These are phyloP conservation scores for Yamadazyma diospyri DNA, from an alignment of 1,139 yeast species.

Conservation along the genomic window DNA sequence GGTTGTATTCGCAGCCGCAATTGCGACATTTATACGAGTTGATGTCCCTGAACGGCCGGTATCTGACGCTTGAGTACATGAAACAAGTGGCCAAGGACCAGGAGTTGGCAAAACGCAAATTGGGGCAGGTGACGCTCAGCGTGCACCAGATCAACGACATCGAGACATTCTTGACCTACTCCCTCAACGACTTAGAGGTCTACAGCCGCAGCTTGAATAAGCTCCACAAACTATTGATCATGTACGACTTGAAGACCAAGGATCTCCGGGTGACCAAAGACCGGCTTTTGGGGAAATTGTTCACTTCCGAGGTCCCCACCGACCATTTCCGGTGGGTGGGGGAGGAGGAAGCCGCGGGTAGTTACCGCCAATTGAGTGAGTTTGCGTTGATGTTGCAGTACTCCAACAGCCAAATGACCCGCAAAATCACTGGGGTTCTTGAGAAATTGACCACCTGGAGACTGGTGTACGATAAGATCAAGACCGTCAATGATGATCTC, in stretches of 20 bases:
- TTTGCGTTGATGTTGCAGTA: conserved; percentile 30
- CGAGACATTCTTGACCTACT: conserved; percentile 53
- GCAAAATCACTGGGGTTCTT: conserved; percentile 35
- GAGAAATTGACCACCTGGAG: conserved; percentile 51
- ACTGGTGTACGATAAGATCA: conserved; percentile 31
- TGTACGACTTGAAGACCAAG: conserved; percentile 39
- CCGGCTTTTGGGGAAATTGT: conserved; percentile 16
- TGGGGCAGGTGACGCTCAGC: conserved; percentile 26
- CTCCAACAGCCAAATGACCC: conserved; percentile 33
- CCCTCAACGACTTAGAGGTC: conserved; percentile 43
- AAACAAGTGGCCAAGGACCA: conserved; percentile 19
- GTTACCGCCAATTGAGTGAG: conserved; percentile 17
- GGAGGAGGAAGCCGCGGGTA: conserved; percentile 8
- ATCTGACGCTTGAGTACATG: conserved; percentile 35
- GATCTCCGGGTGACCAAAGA: conserved; percentile 36
- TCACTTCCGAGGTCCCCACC: conserved; percentile 10
- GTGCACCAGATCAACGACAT: conserved; percentile 42
- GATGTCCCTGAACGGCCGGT: conserved; percentile 8
- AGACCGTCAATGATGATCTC: conserved; percentile 29
- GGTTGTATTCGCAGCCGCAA: conserved; percentile 17
- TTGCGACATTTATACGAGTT: conserved; percentile 6
- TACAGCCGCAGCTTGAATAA: conserved; percentile 30
- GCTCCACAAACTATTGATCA: conserved; percentile 41
- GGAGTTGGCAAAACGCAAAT: conserved; percentile 15
- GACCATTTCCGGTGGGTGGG: conserved; percentile 12